Percentiles rank a stretch among this genome's conserved stretches.
Conservation (phyloP, 345 rosid species). For the Acer saccharum region DNA sequence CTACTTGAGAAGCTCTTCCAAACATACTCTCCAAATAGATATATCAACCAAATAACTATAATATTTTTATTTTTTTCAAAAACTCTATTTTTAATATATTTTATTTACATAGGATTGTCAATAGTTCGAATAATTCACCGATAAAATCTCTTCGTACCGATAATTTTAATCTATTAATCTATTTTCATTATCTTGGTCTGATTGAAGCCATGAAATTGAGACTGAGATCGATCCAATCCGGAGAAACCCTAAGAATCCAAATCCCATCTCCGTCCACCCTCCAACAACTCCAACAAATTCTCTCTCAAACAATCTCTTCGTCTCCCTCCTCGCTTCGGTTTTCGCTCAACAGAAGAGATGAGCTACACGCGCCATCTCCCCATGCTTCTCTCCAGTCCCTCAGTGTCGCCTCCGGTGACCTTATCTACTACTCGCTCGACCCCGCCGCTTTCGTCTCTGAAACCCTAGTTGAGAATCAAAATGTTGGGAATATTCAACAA, state of each 20-base stretch:
- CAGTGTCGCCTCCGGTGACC: conserved; percentile 74
- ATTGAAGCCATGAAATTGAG: conserved; percentile 58
- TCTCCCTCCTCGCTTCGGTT: conserved; percentile 45
- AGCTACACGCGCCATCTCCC: conserved; percentile 48
- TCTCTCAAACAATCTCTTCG: conserved; percentile 22
- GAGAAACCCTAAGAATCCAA: conserved; percentile 53
- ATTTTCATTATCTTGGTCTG: neutral
- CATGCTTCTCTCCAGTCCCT: conserved; percentile 50
- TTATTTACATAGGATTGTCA: no score
- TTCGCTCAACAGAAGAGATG: conserved; percentile 74
- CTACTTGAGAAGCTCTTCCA: no score
- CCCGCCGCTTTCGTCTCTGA: conserved; percentile 22
- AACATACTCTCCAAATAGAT: no score
- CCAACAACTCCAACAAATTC: conserved; percentile 41
- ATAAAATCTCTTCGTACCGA: no score
- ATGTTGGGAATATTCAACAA: neutral
- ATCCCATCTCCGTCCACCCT: conserved; percentile 38
- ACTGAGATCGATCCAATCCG: conserved; percentile 53
- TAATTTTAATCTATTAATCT: no score
- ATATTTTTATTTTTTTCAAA: no score
- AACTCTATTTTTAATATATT: no score
- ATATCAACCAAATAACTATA: no score
- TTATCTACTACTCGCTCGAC: conserved; percentile 54
- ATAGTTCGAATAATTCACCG: no score
- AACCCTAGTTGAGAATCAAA: neutral